A percentile compares a stretch with the other conserved stretches of the same genome.
Evolutionary conservation across 169 alveolate genomes (phyloP).

Genomic region (Amoebophrya sp.): DNA sequence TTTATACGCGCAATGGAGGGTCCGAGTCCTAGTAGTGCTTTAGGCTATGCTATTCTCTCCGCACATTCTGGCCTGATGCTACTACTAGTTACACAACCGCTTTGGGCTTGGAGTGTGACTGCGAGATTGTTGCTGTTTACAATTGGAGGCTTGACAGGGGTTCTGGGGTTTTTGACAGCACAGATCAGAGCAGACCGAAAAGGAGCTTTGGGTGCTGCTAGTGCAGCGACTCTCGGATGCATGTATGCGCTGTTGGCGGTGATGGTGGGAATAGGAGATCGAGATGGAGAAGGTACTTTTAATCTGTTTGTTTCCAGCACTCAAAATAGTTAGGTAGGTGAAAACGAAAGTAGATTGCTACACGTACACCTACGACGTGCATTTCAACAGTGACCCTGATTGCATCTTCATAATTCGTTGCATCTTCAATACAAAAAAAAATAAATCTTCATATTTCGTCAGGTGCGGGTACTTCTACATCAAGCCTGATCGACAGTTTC

Average conservation of each 20-base stretch:
- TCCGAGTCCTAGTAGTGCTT: not conserved
- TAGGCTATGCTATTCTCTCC: not conserved
- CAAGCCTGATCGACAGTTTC: not conserved
- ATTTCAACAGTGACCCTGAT: not conserved
- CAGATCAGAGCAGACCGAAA: not conserved
- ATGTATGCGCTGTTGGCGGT: not conserved
- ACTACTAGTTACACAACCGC: not conserved
- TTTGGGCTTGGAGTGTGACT: not conserved
- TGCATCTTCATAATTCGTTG: not conserved
- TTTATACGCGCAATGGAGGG: conserved; percentile 13
- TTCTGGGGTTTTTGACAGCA: not conserved
- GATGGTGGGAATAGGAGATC: no score
- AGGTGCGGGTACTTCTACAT: no score
- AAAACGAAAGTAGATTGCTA: not conserved
- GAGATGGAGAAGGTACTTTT: no score
- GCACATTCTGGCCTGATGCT: not conserved
- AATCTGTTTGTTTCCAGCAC: not conserved
- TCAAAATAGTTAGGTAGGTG: not conserved
- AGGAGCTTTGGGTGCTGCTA: not conserved
- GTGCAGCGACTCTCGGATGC: not conserved
- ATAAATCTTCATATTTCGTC: not conserved
- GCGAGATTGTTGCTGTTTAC: not conserved
- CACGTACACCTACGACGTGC: not conserved
- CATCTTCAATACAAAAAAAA: not conserved
- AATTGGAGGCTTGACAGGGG: not conserved